Percentiles rank a stretch among this genome's conserved stretches.
Evolutionary conservation across 352 stramenopile species (phyloP).

Genomic region (Blastocystis hominis): DNA sequence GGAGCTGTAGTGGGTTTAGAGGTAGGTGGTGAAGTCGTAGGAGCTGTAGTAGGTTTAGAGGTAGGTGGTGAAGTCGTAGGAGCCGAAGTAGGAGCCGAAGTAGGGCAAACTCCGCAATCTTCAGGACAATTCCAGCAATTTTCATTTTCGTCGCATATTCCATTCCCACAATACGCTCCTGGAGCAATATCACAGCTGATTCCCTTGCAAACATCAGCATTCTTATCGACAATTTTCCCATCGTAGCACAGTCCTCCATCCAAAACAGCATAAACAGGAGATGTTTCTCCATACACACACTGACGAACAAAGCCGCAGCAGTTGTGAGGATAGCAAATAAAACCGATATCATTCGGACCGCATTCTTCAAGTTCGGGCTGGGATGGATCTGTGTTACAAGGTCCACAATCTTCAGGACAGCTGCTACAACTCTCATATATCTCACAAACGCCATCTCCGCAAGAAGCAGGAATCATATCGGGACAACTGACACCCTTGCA

Average conservation of each 20-base stretch:
- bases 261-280: background rate
- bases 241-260: conserved; percentile 32
- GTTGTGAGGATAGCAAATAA: conserved; percentile 44
- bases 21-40: background rate
- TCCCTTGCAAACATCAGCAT: background rate
- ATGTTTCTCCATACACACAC: conserved; percentile 16
- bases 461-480: background rate
- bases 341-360: background rate
- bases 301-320: conserved; percentile 38
- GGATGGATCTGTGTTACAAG: background rate
- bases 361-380: background rate
- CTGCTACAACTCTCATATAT: conserved; percentile 34
- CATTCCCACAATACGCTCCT: conserved; percentile 31
- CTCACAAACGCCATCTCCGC: conserved; percentile 46
- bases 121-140: conserved; percentile 33
- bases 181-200: background rate
- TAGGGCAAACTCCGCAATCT: conserved; percentile 44
- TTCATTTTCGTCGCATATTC: conserved; percentile 1
- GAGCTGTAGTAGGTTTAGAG: conserved; percentile 5
- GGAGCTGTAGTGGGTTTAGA: conserved; percentile 28
- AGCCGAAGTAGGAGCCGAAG: background rate
- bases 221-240: conserved; percentile 11
- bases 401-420: conserved; percentile 48
- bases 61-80: background rate
- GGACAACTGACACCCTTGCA: background rate